Base-by-base conservation (phyloP, 306 rosid species). In the Dryas drummondii region DNA sequence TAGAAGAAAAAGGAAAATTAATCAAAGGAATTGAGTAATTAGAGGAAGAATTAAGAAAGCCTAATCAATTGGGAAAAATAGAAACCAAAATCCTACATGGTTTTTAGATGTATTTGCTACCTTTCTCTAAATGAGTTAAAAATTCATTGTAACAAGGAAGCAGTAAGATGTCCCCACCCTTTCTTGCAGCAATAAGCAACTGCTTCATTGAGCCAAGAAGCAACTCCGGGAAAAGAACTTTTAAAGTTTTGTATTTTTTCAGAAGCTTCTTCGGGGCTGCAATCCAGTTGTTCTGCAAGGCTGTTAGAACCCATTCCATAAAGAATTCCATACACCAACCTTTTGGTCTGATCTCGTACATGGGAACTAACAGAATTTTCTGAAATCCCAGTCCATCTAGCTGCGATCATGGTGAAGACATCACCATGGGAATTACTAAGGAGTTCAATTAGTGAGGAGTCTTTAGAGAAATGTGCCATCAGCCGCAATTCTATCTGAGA, bases 401-500 rank as follows among this genome's bases (percentile, higher is more conserved):
- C 91, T 9, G 98, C 94, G 72, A 94, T 91, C 96, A 88, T 83
- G 71, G 84, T 87, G 74, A 94, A 91, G 79, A 88, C 94, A 76
- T 91, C 98, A 37, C 94, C 94, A 74, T 80, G 84, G 49, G 87
- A 91, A 79, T 81, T 91, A 66, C 91, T 85, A 48, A 94, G 88
- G 79, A 90, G 91, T 71, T 90, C 93, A 77, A 88, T 73, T 54
- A 94, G 86, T 6, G 88, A 85, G 53, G 92, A 74, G 82, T 94
- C 98, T 72, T 85, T 86, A 19, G 98, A 94, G 78, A 94, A 91
- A 83, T 94, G 98, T 60, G 98, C 97, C 98, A 94, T 91, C 86
- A 94, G 73, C 85, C 98, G 86, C 86, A 94, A 78, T 81, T 94
- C 98, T 73, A 94, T 92, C 83, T 91, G 98, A 84, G 97, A 94